A percentile compares a stretch with the other conserved stretches of the same genome.
Conservation (phyloP, 306 rosid genomes). For the Vigna trinervia region DNA sequence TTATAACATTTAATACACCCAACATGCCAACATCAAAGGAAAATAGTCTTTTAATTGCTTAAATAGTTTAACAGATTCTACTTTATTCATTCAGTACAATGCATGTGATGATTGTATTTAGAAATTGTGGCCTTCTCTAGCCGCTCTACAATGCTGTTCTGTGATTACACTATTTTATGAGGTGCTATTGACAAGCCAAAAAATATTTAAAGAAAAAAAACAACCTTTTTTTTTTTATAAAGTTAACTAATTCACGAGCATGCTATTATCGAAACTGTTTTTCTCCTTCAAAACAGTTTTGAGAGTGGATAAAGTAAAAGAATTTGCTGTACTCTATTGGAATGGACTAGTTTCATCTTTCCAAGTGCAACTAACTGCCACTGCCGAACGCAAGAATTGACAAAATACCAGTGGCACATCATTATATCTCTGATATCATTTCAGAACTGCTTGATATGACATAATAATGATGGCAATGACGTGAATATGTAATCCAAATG, state of each 20-base stretch:
- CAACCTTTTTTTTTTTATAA: no score
- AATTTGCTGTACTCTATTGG: not conserved
- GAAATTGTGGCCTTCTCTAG: not conserved
- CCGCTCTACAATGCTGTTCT: not conserved
- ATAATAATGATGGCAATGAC: not conserved
- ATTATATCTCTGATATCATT: not conserved
- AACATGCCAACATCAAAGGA: not conserved
- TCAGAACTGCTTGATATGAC: not conserved
- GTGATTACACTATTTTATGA: not conserved
- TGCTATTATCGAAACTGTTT: not conserved
- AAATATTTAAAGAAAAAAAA: no score
- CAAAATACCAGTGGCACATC: not conserved
- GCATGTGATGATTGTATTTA: conserved; percentile 13
- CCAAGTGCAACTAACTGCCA: not conserved
- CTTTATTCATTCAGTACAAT: conserved; percentile 15
- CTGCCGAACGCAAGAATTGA: not conserved
- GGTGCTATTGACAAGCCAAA: not conserved
- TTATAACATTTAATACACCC: not conserved
- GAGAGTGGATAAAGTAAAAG: not conserved
- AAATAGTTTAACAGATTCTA: not conserved
- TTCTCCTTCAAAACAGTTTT: not conserved
- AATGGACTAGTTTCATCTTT: not conserved
- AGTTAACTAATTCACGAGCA: no score
- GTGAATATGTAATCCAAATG: not conserved
- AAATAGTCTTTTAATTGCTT: conserved; percentile 22